A percentile compares a stretch with the other conserved stretches of the same genome.
phyloP scores from a whole-genome alignment of 1,284 basidiomycete genomes.

The Ceratobasidium papillatum region DNA sequence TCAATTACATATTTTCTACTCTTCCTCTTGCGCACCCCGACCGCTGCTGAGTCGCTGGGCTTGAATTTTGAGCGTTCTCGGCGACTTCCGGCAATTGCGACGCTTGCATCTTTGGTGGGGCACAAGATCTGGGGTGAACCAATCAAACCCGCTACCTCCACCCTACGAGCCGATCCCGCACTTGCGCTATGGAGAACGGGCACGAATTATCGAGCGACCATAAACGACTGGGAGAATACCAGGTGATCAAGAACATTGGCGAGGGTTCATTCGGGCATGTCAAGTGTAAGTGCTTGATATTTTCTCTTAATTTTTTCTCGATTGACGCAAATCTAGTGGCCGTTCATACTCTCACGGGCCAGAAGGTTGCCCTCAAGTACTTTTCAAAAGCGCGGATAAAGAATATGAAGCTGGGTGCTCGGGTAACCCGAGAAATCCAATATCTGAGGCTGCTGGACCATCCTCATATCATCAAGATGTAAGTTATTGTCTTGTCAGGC shows the following conservation, averaged over 20 bases:
- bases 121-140: not conserved
- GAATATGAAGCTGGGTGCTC: constrained; percentile 86
- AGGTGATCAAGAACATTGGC: constrained; percentile 76
- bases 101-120: not conserved
- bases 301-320: not conserved
- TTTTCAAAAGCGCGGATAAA: constrained; percentile 95
- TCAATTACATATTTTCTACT: too few species aligned
- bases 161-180: not conserved
- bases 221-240: constrained; percentile 72
- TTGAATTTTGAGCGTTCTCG: not conserved
- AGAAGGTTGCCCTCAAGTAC: constrained; percentile 97
- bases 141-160: constrained; percentile 14
- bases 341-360: constrained; percentile 91
- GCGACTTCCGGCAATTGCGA: not conserved
- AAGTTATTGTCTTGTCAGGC: constrained; percentile 50
- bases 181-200: not conserved
- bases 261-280: constrained; percentile 99
- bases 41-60: not conserved
- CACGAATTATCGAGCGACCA: not conserved
- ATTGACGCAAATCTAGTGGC: constrained; percentile 69
- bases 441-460: constrained; percentile 92
- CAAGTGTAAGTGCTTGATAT: constrained; percentile 68
- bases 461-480: constrained; percentile 97
- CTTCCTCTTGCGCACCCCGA: not conserved
- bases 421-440: constrained; percentile 96